These are phyloP conservation scores for Odontarrhena argentea DNA, from an alignment of 345 rosid genomes.

Conservation along the genomic window DNA sequence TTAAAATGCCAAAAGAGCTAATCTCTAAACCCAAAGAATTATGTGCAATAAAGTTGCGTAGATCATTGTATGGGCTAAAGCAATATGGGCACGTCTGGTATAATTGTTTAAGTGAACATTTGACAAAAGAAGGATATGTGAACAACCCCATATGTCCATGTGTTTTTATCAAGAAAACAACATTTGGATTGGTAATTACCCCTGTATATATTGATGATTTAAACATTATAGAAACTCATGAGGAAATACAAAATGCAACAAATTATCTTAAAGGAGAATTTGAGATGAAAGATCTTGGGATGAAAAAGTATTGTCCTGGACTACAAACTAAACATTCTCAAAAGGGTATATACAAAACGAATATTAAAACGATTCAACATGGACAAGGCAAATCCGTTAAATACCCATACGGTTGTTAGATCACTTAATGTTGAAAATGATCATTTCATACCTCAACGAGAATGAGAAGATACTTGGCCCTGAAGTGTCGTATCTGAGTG, in stretches of 20 bases:
- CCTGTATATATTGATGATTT: no score
- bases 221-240: background rate
- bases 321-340: background rate
- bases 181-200: background rate
- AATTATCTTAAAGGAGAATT: background rate
- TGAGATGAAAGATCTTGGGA: background rate
- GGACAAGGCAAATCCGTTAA: background rate
- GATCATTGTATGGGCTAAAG: background rate
- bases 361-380: background rate
- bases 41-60: slow-evolving; percentile 1
- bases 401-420: background rate
- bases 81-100: background rate
- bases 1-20: background rate
- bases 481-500: slow-evolving; percentile 3
- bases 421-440: background rate
- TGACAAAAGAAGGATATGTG: background rate
- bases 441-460: background rate
- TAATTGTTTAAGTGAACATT: background rate
- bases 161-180: background rate
- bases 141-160: background rate
- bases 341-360: background rate
- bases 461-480: background rate
- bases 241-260: background rate
- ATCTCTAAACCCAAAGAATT: background rate
- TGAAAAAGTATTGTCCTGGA: background rate